Evolutionary conservation across 768 basidiomycete genomes (phyloP).

Genomic region (Trametes villosa): DNA sequence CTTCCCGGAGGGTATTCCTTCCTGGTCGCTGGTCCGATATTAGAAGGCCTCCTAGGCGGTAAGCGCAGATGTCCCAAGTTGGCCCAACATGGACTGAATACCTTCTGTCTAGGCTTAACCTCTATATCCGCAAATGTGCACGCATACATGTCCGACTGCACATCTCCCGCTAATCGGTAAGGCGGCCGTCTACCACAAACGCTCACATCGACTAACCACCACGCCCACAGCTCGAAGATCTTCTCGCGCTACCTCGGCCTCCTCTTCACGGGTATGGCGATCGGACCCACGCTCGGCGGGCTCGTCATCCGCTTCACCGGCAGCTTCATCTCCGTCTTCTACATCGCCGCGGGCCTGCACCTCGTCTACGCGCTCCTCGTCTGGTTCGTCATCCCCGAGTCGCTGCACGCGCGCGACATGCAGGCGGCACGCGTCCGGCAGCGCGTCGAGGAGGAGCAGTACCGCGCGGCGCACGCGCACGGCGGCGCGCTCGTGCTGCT

Average conservation of each 20-base stretch:
- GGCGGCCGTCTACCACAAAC: constrained; percentile 1
- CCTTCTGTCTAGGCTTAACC: constrained; percentile 12
- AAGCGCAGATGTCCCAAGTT: no score
- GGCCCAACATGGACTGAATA: no score
- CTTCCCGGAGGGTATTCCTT: constrained; percentile 87
- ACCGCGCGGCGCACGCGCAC: constrained; percentile 25
- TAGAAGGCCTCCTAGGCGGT: constrained; percentile 80
- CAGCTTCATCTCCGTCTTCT: constrained; percentile 69
- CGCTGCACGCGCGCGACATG: constrained; percentile 60
- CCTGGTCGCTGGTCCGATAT: constrained; percentile 61
- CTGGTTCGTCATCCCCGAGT: constrained; percentile 77
- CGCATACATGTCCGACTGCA: constrained; percentile 74
- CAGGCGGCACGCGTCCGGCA: constrained; percentile 43
- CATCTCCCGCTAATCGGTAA: constrained; percentile 57
- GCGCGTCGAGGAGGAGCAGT: constrained; percentile 37
- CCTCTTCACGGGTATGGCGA: constrained; percentile 70
- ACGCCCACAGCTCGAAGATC: constrained; percentile 53
- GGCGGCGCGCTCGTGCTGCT: constrained; percentile 35
- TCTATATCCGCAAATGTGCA: constrained; percentile 53
- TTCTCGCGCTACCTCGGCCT: constrained; percentile 73
- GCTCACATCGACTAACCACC: constrained; percentile 3
- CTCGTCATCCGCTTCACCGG: constrained; percentile 63
- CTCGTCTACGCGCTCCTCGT: constrained; percentile 51
- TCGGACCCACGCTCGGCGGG: constrained; percentile 77
- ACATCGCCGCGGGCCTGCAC: constrained; percentile 58